A percentile compares a stretch with the other conserved stretches of the same genome.
Evolutionary conservation across 768 basidiomycete genomes (phyloP).

Genomic region (Trametes gibbosa): DNA sequence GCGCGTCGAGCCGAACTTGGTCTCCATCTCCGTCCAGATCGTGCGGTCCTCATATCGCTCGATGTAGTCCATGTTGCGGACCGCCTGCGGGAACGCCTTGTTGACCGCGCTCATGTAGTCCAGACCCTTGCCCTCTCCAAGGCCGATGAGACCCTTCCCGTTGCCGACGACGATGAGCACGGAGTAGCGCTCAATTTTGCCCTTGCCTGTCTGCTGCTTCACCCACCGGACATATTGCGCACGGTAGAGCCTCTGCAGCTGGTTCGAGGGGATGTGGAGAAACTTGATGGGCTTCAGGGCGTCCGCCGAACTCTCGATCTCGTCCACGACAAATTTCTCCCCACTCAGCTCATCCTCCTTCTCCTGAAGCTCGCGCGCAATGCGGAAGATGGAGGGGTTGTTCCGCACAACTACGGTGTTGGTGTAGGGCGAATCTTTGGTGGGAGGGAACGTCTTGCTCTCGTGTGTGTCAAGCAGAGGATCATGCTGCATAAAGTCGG

Average conservation of each 20-base stretch:
- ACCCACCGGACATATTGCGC: conserved; percentile 56
- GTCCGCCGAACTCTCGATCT: conserved; percentile 16
- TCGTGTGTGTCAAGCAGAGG: conserved; percentile 62
- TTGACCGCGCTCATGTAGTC: conserved; percentile 50
- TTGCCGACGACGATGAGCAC: conserved; percentile 75
- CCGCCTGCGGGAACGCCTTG: conserved; percentile 65
- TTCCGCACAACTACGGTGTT: conserved; percentile 69
- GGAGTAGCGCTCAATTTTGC: conserved; percentile 69
- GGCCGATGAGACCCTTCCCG: conserved; percentile 78
- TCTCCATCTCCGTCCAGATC: conserved; percentile 86
- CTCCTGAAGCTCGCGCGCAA: conserved; percentile 28
- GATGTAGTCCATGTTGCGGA: conserved; percentile 89
- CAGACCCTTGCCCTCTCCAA: conserved; percentile 76
- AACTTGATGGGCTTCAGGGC: conserved; percentile 32
- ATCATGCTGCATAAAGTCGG: conserved; percentile 63
- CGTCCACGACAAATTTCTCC: conserved; percentile 29
- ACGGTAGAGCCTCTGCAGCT: conserved; percentile 36
- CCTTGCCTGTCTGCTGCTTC: conserved; percentile 91
- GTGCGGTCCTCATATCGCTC: conserved; percentile 93
- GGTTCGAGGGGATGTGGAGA: conserved; percentile 28
- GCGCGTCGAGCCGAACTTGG: conserved; percentile 81
- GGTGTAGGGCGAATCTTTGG: conserved; percentile 48
- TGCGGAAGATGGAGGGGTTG: conserved; percentile 64
- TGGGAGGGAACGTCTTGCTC: conserved; percentile 50
- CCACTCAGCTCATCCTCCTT: conserved; percentile 28